Base-by-base conservation (phyloP, 192 early-diverging fungal genomes). In the Gigaspora rosea region DNA sequence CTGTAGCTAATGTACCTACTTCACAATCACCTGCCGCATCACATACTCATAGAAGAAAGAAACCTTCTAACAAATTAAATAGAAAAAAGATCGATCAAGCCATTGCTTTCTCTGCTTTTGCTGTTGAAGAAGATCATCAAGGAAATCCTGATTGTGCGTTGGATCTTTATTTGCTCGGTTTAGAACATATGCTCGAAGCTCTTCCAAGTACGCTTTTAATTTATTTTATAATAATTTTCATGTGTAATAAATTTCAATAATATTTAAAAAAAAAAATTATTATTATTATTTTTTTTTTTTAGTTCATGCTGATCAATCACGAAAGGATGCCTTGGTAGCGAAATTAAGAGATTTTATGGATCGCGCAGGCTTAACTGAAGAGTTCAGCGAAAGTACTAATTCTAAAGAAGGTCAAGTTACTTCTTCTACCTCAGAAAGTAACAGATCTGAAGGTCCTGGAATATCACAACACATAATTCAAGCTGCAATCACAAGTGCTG, bases 401-500 rank as follows among this genome's bases (percentile, higher is more conserved):
- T n/a, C 64, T n/a, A n/a, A 15, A 11, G 16, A n/a, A n/a, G 15
- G 35, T 9, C 35, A 33, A 22, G n/a, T 41, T 20, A 4, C 64
- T 2, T n/a, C 16, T 9, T n/a, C 10, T 41, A 11, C 64, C 52
- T n/a, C 15, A 5, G 10, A 56, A 57, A 8, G 4, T 58, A 27
- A 4, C 36, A 12, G 13, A 1, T n/a, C 71, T 58, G 12, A 0
- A 56, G 70, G 20, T 16, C 27, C 49, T n/a, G 20, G 15, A 22
- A 52, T 75, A 27, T 75, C 74, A 10, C 11, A 75, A 49, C 46
- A 65, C 33, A 80, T 89, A 3, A 88, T 88, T 64, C 77, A 86
- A 13, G 77, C 82, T 0, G 81, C 82, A 0, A 82, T 89, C 33
- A 67, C 79, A 12, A 78, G 80, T 62, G 88, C 88, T 0, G 84